phyloP scores from a whole-genome alignment of 176 grass and related monocot genomes.

The Avena eriantha region DNA sequence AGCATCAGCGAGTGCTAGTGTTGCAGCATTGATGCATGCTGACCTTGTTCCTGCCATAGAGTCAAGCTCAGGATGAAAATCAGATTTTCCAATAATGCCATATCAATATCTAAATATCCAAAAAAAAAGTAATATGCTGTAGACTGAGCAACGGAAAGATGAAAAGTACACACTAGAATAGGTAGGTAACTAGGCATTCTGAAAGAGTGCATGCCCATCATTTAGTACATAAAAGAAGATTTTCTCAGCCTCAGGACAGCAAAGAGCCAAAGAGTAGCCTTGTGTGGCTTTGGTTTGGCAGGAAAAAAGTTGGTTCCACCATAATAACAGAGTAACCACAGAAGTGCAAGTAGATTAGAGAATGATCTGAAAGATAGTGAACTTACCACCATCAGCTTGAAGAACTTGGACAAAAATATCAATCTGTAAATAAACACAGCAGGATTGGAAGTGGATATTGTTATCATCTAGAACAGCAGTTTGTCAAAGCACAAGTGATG shows the following conservation, averaged over 20 bases:
- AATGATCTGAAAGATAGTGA: constrained; percentile 2
- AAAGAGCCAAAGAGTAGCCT: not conserved
- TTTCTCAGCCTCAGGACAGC: not conserved
- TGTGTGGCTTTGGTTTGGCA: constrained; percentile 27
- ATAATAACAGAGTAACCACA: constrained; percentile 4
- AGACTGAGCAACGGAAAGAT: not conserved
- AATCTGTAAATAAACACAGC: constrained; percentile 59
- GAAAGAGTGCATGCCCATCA: not conserved
- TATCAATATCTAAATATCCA: constrained; percentile 1
- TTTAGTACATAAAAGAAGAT: constrained; percentile 25
- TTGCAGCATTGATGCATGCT: constrained; percentile 99
- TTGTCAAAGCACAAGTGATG: constrained; percentile 4
- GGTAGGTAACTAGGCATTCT: constrained; percentile 4
- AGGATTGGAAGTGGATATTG: constrained; percentile 7
- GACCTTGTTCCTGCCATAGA: constrained; percentile 77
- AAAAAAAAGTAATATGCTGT: constrained; percentile 14
- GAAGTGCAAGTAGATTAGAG: constrained; percentile 22
- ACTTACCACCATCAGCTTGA: constrained; percentile 94
- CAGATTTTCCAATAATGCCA: not conserved
- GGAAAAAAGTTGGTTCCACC: not conserved
- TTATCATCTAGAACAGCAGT: constrained; percentile 6
- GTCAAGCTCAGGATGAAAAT: constrained; percentile 31
- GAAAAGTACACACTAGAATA: not conserved
- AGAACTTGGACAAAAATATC: constrained; percentile 99
- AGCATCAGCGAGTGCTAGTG: constrained; percentile 91